Evolutionary conservation across 148 eudicot genomes (phyloP).

Genomic region (Limonium bicolor): DNA sequence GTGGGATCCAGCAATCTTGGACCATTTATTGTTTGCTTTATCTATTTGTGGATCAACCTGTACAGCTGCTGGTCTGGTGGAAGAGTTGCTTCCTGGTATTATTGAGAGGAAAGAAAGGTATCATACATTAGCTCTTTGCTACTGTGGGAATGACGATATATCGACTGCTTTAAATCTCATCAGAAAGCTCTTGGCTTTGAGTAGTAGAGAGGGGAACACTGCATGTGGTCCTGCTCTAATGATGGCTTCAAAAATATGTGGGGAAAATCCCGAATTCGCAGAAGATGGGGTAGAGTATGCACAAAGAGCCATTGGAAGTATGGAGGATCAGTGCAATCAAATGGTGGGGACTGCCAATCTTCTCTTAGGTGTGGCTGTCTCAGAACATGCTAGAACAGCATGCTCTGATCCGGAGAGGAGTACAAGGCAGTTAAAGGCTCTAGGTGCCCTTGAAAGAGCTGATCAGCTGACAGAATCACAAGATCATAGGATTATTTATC

Average conservation of each 20-base stretch:
- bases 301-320: slow-evolving; percentile 28
- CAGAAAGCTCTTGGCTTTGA: slow-evolving; percentile 37
- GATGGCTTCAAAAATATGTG: slow-evolving; percentile 63
- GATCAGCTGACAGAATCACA: slow-evolving; percentile 21
- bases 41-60: slow-evolving; percentile 41
- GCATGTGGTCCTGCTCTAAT: slow-evolving; percentile 38
- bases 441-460: slow-evolving; percentile 33
- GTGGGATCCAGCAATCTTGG: slow-evolving; percentile 83
- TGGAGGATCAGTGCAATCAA: slow-evolving; percentile 39
- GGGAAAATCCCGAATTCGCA: slow-evolving; percentile 19
- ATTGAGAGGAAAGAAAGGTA: slow-evolving; percentile 43
- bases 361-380: slow-evolving; percentile 33
- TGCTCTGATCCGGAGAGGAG: slow-evolving; percentile 32
- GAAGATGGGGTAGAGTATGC: slow-evolving; percentile 67
- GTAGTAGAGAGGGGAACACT: slow-evolving; percentile 25
- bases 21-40: slow-evolving; percentile 78
- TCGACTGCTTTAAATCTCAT: slow-evolving; percentile 49
- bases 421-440: slow-evolving; percentile 31
- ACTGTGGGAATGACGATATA: slow-evolving; percentile 51
- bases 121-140: slow-evolving; percentile 61
- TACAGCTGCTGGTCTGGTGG: slow-evolving; percentile 60
- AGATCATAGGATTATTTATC: slow-evolving; percentile 29
- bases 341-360: slow-evolving; percentile 30
- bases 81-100: slow-evolving; percentile 64
- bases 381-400: slow-evolving; percentile 29